A percentile compares a stretch with the other conserved stretches of the same genome.
Conservation (phyloP, 1,284 basidiomycete species). For the Vanrija humicola region DNA sequence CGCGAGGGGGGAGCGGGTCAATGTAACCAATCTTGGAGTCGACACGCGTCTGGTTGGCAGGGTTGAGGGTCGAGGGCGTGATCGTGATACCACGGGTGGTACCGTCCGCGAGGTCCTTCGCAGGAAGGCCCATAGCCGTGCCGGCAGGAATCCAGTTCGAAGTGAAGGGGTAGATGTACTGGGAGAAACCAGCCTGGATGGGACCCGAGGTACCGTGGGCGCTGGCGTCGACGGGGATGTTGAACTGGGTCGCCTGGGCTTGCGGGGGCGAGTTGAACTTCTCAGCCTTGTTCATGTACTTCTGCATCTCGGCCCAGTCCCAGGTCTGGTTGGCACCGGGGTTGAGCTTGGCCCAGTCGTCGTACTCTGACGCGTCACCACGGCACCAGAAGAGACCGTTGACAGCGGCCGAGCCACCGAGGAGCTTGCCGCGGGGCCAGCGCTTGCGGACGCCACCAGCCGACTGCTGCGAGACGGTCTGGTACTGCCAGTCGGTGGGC, state of each 20-base stretch:
- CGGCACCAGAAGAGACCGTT: slow-evolving; percentile 65
- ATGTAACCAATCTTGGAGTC: slow-evolving; percentile 65
- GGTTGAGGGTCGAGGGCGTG: slow-evolving; percentile 63
- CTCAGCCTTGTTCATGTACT: slow-evolving; percentile 59
- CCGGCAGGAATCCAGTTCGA: slow-evolving; percentile 56
- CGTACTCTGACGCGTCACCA: slow-evolving; percentile 46
- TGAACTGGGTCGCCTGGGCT: slow-evolving; percentile 52
- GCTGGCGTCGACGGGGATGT: slow-evolving; percentile 22
- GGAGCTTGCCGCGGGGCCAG: slow-evolving; percentile 65
- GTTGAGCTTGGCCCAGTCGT: slow-evolving; percentile 45
- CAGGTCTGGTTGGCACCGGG: slow-evolving; percentile 41
- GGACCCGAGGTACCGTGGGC: slow-evolving; percentile 58
- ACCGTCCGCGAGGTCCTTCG: slow-evolving; percentile 45
- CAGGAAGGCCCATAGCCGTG: slow-evolving; percentile 52
- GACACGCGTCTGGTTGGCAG: slow-evolving; percentile 60
- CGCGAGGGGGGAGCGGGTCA: slow-evolving; percentile 57
- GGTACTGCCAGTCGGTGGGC: slow-evolving; percentile 62
- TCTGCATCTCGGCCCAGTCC: slow-evolving; percentile 58
- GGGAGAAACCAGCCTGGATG: slow-evolving; percentile 52
- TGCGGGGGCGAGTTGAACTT: slow-evolving; percentile 56
- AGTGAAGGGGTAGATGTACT: slow-evolving; percentile 53
- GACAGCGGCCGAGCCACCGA: slow-evolving; percentile 65
- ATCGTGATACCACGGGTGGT: slow-evolving; percentile 48
- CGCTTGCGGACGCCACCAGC: slow-evolving; percentile 20
- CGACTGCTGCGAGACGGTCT: slow-evolving; percentile 54